Conservation (phyloP, 2,329 filamentous ascomycete genomes). For the Dactylellina sp. region DNA sequence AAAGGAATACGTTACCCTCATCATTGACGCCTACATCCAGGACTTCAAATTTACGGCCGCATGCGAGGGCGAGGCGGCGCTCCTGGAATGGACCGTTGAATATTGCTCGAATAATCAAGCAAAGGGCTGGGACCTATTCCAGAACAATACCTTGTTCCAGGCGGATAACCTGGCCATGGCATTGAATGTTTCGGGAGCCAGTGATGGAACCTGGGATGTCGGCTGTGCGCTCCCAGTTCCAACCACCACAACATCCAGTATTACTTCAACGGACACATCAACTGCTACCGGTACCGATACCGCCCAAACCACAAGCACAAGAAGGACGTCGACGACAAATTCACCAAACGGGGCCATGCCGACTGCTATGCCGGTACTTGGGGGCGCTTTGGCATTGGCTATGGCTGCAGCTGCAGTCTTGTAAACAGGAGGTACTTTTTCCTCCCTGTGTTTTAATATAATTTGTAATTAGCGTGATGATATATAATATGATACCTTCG, state of each 20-base stretch:
- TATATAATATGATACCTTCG: not conserved
- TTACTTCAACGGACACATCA: not conserved
- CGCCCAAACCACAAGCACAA: not conserved
- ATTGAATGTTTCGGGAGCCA: conserved; percentile 41
- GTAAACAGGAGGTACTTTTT: not conserved
- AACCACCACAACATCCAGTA: conserved; percentile 8
- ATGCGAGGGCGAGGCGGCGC: conserved; percentile 36
- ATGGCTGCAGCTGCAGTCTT: conserved; percentile 22
- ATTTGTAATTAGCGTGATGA: conserved; percentile 37
- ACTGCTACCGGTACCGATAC: not conserved
- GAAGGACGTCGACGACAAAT: conserved; percentile 21
- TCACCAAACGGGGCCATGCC: conserved; percentile 37
- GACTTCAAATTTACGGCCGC: conserved; percentile 50
- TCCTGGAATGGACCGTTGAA: conserved; percentile 52
- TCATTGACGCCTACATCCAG: conserved; percentile 43
- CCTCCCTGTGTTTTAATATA: conserved; percentile 18
- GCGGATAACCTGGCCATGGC: conserved; percentile 44
- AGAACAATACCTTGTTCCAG: conserved; percentile 39
- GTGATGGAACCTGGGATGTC: conserved; percentile 46
- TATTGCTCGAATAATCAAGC: conserved; percentile 46
- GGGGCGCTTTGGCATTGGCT: conserved; percentile 36
- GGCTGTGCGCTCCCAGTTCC: conserved; percentile 41
- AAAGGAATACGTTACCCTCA: conserved; percentile 26
- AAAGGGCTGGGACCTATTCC: conserved; percentile 38
- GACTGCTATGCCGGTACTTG: conserved; percentile 32